These are phyloP conservation scores for Euphorbia neoarborescens DNA, from an alignment of 441 rosid genomes.

Conservation along the genomic window DNA sequence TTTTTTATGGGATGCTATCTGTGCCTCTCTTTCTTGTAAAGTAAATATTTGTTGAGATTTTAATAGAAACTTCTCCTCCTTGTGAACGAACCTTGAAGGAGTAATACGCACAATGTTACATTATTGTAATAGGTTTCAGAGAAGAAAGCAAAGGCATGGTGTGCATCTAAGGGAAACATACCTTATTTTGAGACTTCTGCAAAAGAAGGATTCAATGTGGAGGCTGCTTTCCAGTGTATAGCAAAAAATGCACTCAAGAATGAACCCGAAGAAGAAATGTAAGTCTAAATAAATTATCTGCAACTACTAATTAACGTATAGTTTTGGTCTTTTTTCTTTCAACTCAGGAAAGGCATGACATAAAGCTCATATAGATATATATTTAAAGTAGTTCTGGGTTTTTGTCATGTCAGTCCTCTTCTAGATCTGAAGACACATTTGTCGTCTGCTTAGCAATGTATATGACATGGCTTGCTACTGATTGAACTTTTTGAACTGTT, in stretches of 20 bases:
- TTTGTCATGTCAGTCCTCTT: neutral
- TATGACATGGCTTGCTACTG: slow-evolving; percentile 1
- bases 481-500: slow-evolving; percentile 12
- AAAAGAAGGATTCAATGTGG: slow-evolving; percentile 71
- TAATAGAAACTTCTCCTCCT: neutral
- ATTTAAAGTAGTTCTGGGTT: neutral
- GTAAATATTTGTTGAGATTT: neutral
- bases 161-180: slow-evolving; percentile 68
- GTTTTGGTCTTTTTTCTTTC: neutral
- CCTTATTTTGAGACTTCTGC: slow-evolving; percentile 78
- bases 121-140: slow-evolving; percentile 47
- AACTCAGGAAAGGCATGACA: neutral
- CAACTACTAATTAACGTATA: neutral
- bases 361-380: neutral
- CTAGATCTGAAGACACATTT: neutral
- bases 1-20: slow-evolving; percentile 7
- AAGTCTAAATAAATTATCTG: slow-evolving; percentile 19
- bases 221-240: slow-evolving; percentile 61
- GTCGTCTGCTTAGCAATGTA: neutral
- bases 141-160: slow-evolving; percentile 74
- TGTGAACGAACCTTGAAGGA: neutral
- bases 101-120: neutral
- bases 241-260: slow-evolving; percentile 67
- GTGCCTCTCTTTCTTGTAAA: neutral
- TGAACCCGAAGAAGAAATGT: slow-evolving; percentile 78